Base-by-base conservation (phyloP, 441 rosid genomes). In the Aquilaria agallochum region DNA sequence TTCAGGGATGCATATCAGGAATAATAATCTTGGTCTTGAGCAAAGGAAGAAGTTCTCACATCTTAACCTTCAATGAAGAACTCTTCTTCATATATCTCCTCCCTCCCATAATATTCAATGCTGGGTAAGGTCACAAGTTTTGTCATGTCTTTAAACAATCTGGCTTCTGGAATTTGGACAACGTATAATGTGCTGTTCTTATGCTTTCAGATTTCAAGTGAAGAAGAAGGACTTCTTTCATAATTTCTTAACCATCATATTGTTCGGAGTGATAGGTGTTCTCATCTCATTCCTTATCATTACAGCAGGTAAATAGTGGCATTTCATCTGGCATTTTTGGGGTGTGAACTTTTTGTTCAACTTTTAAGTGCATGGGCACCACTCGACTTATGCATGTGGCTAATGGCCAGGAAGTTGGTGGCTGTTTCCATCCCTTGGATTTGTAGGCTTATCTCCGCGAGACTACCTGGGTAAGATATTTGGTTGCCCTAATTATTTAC, bases 21-120 rank as follows among this genome's bases (percentile, higher is more conserved):
- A 67, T 72, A 5, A 59, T 81, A 20, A 87, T 93, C 53, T 82
- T 93, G 75, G 68, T 78, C 42, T 8, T 77, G 1, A 86, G 80
- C 80, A 93, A 81, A 71, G 94, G 98, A 54, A 82, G 83, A 63
- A 80, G 76, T 65, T 85, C 97, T 60, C 96, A 82, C 67, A 85
- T 88, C 64, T 71, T 93, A 45, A 82, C 79, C 59, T 90, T 90
- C 72, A 81, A 63, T 67, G 98, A 93, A 70, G 86, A 87, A 67
- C 71, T 90, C 61, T 93, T 93, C 90, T 93, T 93, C 70, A 78
- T 93, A 45, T 93, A 93, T 64, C 95, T 93, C 69, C 97, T 93
- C 77, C 97, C 98, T 14, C 98, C 98, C 0, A 93, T 93, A 15
- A 93, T 93, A 62, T 93, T 93, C 78, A 93, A 90, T 78, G 98